Evolutionary conservation across 2,329 filamentous ascomycete genomes (phyloP), one percentile per base, ranked within the genome.

Genomic region (Didymella pinodella): DNA sequence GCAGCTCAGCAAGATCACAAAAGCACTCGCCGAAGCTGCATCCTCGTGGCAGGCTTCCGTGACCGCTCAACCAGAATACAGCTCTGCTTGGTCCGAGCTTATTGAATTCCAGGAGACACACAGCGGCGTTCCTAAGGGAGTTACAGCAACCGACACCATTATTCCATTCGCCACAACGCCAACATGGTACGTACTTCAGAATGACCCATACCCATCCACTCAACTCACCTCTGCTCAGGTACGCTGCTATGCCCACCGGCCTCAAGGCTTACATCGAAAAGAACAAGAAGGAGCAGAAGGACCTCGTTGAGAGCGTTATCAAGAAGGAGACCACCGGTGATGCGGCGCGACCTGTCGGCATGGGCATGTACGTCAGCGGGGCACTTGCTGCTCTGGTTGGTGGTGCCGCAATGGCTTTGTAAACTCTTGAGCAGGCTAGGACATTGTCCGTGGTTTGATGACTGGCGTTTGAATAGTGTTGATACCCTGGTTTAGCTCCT

Each of bases 241-340:
- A 53, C 40, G 38, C 25, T 2, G 60, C 60, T 11, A 59, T 62
- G 60, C 56, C 60, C 20, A 62, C 56, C 2, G 60, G 59, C 16
- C 44, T 54, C 18, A 53, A 54, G 25, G 38, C 46, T 12, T 59
- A 56, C 45, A 36, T 56, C 26, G 60, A 59, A 7, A 51, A 51
- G 18, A 54, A 56, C 34, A n/a, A 14, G 8, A 50, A 52, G 25
- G 36, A 53, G 34, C 43, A 57, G 20, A 25, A 59, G 1, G 52
- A 57, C 20, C 36, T 59, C 34, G 29, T 36, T 8, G 40, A 38
- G 2, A 59, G 56, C 36, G 34, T 57, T 14, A n/a, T 59, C 7
- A 46, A 48, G 31, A 43, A 45, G 32, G 32, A 36, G 40, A 53
- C 48, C 22, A 50, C 29, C 20, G 52, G 55, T 16, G 52, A 49